Base-by-base conservation (phyloP, 2,329 filamentous ascomycete species). In the Xylaria arbuscula region DNA sequence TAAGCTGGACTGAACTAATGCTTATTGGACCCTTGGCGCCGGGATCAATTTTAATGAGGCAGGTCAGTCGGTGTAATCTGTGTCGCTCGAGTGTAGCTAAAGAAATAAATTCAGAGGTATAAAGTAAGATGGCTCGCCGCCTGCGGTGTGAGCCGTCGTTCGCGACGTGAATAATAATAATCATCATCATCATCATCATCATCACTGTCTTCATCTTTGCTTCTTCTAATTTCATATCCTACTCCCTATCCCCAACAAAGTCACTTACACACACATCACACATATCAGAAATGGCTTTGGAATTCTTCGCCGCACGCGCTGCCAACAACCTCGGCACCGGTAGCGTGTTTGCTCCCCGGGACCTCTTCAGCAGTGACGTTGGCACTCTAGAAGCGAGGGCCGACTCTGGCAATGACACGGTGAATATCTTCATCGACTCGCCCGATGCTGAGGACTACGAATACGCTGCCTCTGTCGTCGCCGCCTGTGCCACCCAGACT, bases 381-480 rank as follows among this genome's bases (percentile, higher is more conserved):
- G 42, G 8, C 45, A 38, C 15, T 1, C n/a, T 69, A 0, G 55
- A 53, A 40, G 34, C 59, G 34, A 68, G 62, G 19, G 13, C 9
- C 32, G 53, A 42, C 11, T 45, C 51, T 7, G 54, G 54, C 11
- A 45, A 36, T 45, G 3, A 24, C 34, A 51, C 62, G 9, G 47
- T 68, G 22, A 66, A 66, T 28, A 32, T 70, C 5, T 70, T 69
- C 63, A 58, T 70, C 38, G 66, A 68, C 48, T 42, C 57, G 6
- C 6, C 8, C 4, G 62, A 57, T 11, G 15, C 40, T 2, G 56
- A 42, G 0, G 10, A 64, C 13, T 69, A 54, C 56, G 42, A 66
- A 13, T 70, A 65, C 47, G 69, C 59, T n/a, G 69, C 51, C 42
- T 70, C 69, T 11, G 63, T 70, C n/a, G 69, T 70, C 13, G 34